Evolutionary conservation across 192 early-diverging fungal genomes (phyloP).

Genomic region (Backusella circina): DNA sequence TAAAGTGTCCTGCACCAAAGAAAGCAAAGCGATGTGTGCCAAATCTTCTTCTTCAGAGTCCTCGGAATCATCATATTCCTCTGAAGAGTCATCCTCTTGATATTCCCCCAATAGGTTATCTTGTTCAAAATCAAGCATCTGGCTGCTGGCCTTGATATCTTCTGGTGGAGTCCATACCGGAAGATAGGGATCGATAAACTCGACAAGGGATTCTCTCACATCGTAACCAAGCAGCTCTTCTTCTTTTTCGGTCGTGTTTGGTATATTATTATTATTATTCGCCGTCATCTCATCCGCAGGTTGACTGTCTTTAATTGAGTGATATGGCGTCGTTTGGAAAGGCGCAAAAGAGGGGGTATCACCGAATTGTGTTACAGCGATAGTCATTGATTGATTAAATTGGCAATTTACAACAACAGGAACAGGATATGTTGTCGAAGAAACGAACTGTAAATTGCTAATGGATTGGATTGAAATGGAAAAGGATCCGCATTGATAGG

Average conservation of each 20-base stretch:
- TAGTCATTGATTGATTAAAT: neutral
- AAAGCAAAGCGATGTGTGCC: neutral
- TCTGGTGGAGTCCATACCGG: neutral
- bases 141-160: neutral
- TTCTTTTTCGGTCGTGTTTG: neutral
- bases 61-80: neutral
- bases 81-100: slow-evolving; percentile 7
- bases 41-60: neutral
- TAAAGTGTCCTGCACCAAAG: slow-evolving; percentile 10
- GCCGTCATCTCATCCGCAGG: neutral
- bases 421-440: neutral
- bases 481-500: neutral
- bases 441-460: neutral
- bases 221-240: neutral
- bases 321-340: neutral
- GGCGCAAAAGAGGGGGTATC: neutral
- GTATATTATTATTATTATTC: neutral
- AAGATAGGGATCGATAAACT: neutral
- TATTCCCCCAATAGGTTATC: neutral
- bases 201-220: neutral
- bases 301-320: neutral
- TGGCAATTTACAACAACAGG: slow-evolving; percentile 5
- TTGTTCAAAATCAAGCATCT: neutral
- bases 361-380: neutral
- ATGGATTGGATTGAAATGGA: neutral